These are phyloP conservation scores for Fusarium marasasianum DNA, from an alignment of 2,329 filamentous ascomycete species.

Conservation along the genomic window DNA sequence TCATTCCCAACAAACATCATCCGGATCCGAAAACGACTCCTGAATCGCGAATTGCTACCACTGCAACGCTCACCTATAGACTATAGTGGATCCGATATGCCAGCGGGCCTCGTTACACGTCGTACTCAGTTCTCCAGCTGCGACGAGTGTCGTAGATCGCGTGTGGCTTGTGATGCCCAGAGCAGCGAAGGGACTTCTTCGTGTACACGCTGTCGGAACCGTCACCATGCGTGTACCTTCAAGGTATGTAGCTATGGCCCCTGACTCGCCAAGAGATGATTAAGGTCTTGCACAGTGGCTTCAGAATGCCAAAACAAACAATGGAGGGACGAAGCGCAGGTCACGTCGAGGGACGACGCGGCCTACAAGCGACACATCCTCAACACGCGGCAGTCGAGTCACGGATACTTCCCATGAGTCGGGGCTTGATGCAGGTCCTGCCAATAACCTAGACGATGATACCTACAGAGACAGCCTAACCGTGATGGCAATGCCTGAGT, in stretches of 20 bases:
- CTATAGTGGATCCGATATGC: slow-evolving; percentile 21
- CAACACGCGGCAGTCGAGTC: neutral
- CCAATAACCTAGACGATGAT: neutral
- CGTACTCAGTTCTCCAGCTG: slow-evolving; percentile 50
- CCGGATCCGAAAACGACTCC: slow-evolving; percentile 23
- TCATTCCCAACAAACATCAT: slow-evolving; percentile 1
- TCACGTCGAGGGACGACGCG: slow-evolving; percentile 19
- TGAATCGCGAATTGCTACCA: neutral
- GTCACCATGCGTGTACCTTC: slow-evolving; percentile 43
- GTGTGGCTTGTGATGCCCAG: slow-evolving; percentile 45
- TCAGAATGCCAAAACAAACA: slow-evolving; percentile 31
- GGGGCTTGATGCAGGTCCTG: neutral
- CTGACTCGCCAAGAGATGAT: neutral
- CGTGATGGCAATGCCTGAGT: neutral
- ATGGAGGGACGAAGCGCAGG: slow-evolving; percentile 17
- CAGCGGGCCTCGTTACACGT: slow-evolving; percentile 32
- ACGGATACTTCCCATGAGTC: neutral
- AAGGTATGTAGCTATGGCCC: slow-evolving; percentile 26
- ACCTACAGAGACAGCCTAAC: neutral
- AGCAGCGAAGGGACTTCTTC: slow-evolving; percentile 66
- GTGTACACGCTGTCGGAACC: slow-evolving; percentile 67
- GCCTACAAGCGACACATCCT: slow-evolving; percentile 20
- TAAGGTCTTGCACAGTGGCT: slow-evolving; percentile 36
- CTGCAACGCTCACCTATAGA: neutral
- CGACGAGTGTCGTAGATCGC: slow-evolving; percentile 45